Percentiles rank a stretch among this genome's conserved stretches.
Conservation (phyloP, 352 stramenopile species). For the Phytopythium aichiense region DNA sequence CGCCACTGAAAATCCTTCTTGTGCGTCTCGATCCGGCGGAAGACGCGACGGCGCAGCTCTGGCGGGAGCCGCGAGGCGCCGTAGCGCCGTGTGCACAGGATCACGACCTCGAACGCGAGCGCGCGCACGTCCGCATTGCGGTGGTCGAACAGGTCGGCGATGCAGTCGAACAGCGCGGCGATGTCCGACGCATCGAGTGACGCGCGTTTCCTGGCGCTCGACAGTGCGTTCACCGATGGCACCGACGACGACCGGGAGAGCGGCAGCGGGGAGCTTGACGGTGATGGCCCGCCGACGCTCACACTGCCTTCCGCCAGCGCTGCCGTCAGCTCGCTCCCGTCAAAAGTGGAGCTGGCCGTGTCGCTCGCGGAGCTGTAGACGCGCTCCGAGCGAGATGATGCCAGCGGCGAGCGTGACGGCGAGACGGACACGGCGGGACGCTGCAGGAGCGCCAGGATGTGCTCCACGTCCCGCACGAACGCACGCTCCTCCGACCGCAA, state of each 20-base stretch:
- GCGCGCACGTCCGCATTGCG: constrained; percentile 60
- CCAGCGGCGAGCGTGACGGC: neutral
- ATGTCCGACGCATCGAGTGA: constrained; percentile 28
- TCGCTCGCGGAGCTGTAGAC: constrained; percentile 8
- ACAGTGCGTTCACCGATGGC: neutral
- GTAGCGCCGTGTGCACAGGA: constrained; percentile 64
- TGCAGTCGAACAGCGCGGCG: constrained; percentile 62
- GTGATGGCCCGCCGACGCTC: neutral
- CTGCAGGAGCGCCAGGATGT: constrained; percentile 39
- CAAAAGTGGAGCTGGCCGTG: constrained; percentile 15
- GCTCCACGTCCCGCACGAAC: constrained; percentile 69
- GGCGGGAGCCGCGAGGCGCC: constrained; percentile 34
- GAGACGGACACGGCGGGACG: neutral
- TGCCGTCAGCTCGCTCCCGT: neutral
- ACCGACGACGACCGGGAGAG: constrained; percentile 11
- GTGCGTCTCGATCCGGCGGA: constrained; percentile 47
- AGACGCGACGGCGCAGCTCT: constrained; percentile 45
- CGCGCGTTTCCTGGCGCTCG: neutral
- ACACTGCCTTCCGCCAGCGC: neutral
- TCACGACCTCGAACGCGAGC: constrained; percentile 73
- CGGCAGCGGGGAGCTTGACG: neutral
- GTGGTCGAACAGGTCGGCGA: constrained; percentile 67
- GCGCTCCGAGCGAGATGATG: neutral
- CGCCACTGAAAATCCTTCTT: constrained; percentile 51
- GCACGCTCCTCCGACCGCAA: constrained; percentile 54